Evolutionary conservation across 176 grass and related monocot species (phyloP).

Genomic region (Echinochloa phyllopogon): DNA sequence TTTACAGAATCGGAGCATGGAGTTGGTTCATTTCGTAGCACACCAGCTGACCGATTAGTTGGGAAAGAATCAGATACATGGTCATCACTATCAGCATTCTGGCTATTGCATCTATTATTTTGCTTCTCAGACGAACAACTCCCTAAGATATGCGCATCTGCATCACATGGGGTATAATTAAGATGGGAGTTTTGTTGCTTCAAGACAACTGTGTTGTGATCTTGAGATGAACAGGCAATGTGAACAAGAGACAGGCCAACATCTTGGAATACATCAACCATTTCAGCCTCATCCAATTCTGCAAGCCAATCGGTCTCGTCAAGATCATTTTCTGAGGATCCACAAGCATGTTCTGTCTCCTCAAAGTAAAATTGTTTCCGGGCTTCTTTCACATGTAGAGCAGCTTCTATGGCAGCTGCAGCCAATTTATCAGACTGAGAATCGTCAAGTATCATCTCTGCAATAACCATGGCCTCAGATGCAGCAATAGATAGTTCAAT

Average conservation of each 20-base stretch:
- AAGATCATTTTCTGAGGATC: conserved; percentile 43
- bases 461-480: conserved; percentile 92
- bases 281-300: conserved; percentile 65
- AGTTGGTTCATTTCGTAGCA: conserved; percentile 36
- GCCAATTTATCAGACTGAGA: conserved; percentile 45
- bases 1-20: conserved; percentile 46
- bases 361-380: conserved; percentile 57
- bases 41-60: conserved; percentile 30
- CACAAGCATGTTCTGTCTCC: conserved; percentile 44
- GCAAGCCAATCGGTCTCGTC: conserved; percentile 66
- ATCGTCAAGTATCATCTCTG: conserved; percentile 59
- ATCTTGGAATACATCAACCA: conserved; percentile 76
- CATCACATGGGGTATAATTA: conserved; percentile 35
- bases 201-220: conserved; percentile 21
- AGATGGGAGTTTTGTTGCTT: conserved; percentile 30
- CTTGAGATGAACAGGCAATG: conserved; percentile 40
- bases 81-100: conserved; percentile 48
- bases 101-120: conserved; percentile 37
- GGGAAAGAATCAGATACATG: conserved; percentile 47
- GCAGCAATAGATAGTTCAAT: conserved; percentile 89
- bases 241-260: conserved; percentile 61
- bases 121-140: conserved; percentile 43
- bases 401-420: conserved; percentile 59
- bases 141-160: conserved; percentile 33
- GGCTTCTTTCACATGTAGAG: conserved; percentile 73